phyloP scores from a whole-genome alignment of 371 early-diverging fungal genomes.

The Rhizopus sp. region DNA sequence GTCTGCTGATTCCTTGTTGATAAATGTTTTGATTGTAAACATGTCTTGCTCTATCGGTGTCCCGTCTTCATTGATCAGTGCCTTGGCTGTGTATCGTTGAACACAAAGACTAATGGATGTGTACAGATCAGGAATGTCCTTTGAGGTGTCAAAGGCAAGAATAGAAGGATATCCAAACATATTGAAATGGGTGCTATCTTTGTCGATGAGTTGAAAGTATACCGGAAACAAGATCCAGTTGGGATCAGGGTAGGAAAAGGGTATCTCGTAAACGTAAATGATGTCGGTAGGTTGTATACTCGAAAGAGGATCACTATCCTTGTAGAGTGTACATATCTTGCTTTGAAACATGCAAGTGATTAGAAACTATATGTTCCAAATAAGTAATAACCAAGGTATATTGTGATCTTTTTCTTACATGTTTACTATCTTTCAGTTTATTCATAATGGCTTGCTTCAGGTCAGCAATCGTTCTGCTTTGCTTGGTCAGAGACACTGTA shows the following conservation, averaged over 20 bases:
- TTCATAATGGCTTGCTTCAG: slow-evolving; percentile 25
- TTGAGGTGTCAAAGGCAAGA: slow-evolving; percentile 28
- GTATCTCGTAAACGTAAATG: slow-evolving; percentile 62
- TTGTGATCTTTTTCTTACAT: neutral
- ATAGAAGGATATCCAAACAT: slow-evolving; percentile 40
- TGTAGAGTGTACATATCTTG: slow-evolving; percentile 59
- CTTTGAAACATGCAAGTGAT: slow-evolving; percentile 53
- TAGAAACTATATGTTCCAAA: slow-evolving; percentile 23
- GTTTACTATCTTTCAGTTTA: neutral
- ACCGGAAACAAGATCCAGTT: slow-evolving; percentile 38
- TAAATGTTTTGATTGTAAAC: neutral
- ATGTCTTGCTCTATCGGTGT: too few species aligned
- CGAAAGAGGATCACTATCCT: slow-evolving; percentile 50
- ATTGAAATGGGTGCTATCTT: neutral
- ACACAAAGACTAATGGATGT: slow-evolving; percentile 25
- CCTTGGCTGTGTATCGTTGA: slow-evolving; percentile 31
- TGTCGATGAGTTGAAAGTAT: slow-evolving; percentile 20
- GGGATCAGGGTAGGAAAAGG: slow-evolving; percentile 16
- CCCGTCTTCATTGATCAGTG: slow-evolving; percentile 26
- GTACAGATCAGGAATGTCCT: slow-evolving; percentile 18
- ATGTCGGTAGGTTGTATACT: slow-evolving; percentile 52
- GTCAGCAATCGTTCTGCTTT: slow-evolving; percentile 49
- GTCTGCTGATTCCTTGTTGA: neutral
- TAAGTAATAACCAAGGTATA: neutral
- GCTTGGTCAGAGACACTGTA: slow-evolving; percentile 25